Evolutionary conservation across 2,329 filamentous ascomycete species (phyloP).

Genomic region (Grosmannia penicillata): DNA sequence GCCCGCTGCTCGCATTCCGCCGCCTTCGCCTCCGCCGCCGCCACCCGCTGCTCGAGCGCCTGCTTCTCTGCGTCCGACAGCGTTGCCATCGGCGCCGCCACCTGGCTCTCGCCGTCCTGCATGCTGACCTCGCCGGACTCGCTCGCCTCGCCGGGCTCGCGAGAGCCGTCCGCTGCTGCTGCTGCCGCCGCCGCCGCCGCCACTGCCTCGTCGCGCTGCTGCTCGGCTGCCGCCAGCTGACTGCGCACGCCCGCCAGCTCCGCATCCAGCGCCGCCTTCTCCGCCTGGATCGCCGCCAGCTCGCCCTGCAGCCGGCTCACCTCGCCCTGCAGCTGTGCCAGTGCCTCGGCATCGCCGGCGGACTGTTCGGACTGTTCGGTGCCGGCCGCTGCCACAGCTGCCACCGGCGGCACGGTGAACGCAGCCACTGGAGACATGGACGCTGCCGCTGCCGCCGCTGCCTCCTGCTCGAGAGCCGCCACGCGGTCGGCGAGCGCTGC

Average conservation of each 20-base stretch:
- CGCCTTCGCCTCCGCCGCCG: slow-evolving; percentile 44
- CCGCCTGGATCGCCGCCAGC: slow-evolving; percentile 47
- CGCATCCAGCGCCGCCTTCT: slow-evolving; percentile 55
- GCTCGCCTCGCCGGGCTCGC: neutral
- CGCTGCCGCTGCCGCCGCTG: slow-evolving; percentile 6
- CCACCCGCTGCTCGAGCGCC: slow-evolving; percentile 46
- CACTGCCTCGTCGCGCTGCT: slow-evolving; percentile 43
- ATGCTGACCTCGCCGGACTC: slow-evolving; percentile 7
- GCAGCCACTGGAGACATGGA: neutral
- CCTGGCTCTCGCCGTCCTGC: slow-evolving; percentile 15
- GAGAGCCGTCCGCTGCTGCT: neutral
- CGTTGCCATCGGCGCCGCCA: slow-evolving; percentile 4
- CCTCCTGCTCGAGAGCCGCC: slow-evolving; percentile 15
- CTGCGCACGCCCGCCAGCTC: slow-evolving; percentile 38
- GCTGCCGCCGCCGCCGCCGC: slow-evolving; percentile 5
- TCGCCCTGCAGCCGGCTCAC: slow-evolving; percentile 39
- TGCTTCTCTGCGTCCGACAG: slow-evolving; percentile 44
- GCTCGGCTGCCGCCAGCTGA: slow-evolving; percentile 47
- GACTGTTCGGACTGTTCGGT: slow-evolving; percentile 14
- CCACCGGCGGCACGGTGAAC: no score
- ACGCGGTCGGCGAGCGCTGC: slow-evolving; percentile 10
- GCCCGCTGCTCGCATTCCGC: slow-evolving; percentile 49
- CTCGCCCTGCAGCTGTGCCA: slow-evolving; percentile 31
- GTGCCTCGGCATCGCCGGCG: slow-evolving; percentile 35
- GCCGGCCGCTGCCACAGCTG: neutral